Conservation (phyloP, 2,329 filamentous ascomycete genomes). For the Cytospora piceicola region DNA sequence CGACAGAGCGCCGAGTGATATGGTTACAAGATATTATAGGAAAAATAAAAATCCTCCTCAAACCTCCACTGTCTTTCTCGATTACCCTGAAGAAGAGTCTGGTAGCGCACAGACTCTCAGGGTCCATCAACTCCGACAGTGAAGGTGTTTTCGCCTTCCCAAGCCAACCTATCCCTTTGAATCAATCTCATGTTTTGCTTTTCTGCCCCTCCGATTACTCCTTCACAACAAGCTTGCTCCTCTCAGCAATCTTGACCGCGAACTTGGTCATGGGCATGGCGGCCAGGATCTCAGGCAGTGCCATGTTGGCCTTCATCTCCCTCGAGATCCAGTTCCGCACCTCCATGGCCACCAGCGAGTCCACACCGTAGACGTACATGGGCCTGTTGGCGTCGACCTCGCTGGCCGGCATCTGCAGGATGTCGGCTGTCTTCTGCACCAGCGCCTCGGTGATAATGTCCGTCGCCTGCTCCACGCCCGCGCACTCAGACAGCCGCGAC, state of each 20-base stretch:
- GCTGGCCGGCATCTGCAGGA: conserved; percentile 22
- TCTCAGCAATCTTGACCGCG: conserved; percentile 25
- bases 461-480: conserved; percentile 15
- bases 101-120: conserved; percentile 26
- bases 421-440: conserved; percentile 22
- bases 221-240: conserved; percentile 21
- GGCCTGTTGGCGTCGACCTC: conserved; percentile 25
- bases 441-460: conserved; percentile 25
- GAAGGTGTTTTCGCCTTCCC: not conserved
- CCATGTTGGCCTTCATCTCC: conserved; percentile 27
- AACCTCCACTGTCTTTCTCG: conserved; percentile 1
- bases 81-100: conserved; percentile 18
- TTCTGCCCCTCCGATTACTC: not conserved
- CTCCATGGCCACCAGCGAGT: conserved; percentile 28
- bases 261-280: conserved; percentile 26
- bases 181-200: not conserved
- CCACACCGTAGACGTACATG: conserved; percentile 27
- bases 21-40: conserved; percentile 16
- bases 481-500: conserved; percentile 10
- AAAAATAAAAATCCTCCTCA: not conserved
- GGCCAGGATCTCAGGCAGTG: conserved; percentile 22
- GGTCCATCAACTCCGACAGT: conserved; percentile 14
- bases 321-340: conserved; percentile 26
- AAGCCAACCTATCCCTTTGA: not conserved
- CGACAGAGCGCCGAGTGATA: conserved; percentile 15